Conservation (phyloP, 176 grass and related monocot species). For the Lolium perenne region DNA sequence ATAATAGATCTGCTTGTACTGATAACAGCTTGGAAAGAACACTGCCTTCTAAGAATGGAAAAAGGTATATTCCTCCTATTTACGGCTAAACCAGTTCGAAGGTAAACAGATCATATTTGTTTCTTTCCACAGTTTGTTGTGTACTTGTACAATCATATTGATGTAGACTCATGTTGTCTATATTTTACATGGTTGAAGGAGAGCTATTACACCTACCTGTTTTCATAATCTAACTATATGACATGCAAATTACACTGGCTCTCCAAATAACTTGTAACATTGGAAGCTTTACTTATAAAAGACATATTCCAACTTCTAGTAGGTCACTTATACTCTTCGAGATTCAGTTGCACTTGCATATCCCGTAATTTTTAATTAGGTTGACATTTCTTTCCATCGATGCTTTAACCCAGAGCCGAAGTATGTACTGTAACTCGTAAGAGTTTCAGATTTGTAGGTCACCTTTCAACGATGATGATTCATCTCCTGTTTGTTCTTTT, state of each 20-base stretch:
- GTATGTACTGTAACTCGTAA: neutral
- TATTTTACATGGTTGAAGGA: slow-evolving; percentile 12
- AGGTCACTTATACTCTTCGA: slow-evolving; percentile 13
- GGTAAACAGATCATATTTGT: neutral
- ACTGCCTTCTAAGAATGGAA: neutral
- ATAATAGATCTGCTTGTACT: neutral
- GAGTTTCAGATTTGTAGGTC: neutral
- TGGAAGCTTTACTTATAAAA: neutral
- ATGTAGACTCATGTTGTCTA: slow-evolving; percentile 17
- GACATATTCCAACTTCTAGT: slow-evolving; percentile 21
- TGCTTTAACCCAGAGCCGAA: slow-evolving; percentile 13
- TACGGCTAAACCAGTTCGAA: neutral
- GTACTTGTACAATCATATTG: neutral
- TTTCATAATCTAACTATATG: slow-evolving; percentile 25
- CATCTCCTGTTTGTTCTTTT: neutral
- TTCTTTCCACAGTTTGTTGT: neutral
- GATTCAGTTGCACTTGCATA: slow-evolving; percentile 5
- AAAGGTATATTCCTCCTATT: neutral
- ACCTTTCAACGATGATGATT: neutral
- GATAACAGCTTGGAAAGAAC: neutral
- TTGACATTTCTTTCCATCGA: slow-evolving; percentile 9
- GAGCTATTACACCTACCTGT: slow-evolving; percentile 5
- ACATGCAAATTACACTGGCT: neutral
- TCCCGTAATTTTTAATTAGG: neutral
- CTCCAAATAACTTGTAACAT: slow-evolving; percentile 19